Conservation (phyloP, 192 early-diverging fungal species). For the Pilaira anomala region DNA sequence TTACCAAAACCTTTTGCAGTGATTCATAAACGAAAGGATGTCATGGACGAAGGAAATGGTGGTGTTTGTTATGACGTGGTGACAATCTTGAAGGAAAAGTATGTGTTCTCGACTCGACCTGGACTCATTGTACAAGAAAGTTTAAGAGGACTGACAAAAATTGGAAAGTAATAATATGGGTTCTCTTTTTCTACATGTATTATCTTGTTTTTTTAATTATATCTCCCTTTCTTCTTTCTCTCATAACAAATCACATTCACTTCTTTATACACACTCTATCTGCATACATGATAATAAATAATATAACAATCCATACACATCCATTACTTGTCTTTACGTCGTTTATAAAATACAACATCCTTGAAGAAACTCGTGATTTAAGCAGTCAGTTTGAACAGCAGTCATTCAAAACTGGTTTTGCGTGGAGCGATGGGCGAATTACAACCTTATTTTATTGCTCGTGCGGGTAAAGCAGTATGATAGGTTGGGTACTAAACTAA, state of each 20-base stretch:
- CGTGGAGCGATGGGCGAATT: slow-evolving; percentile 93
- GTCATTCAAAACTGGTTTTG: too few species aligned
- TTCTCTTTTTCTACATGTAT: too few species aligned
- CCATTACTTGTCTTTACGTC: too few species aligned
- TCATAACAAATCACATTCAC: too few species aligned
- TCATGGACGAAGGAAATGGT: slow-evolving; percentile 16
- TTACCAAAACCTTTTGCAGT: slow-evolving; percentile 36
- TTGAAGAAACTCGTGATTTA: too few species aligned
- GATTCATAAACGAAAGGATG: slow-evolving; percentile 18
- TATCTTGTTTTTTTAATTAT: too few species aligned
- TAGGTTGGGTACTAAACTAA: neutral
- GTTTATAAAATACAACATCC: too few species aligned
- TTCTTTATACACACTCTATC: too few species aligned
- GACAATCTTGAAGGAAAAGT: slow-evolving; percentile 33
- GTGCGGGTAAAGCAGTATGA: slow-evolving; percentile 77
- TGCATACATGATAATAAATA: too few species aligned
- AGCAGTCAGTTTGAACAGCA: too few species aligned
- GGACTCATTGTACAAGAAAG: slow-evolving; percentile 33
- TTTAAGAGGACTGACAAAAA: slow-evolving; percentile 27
- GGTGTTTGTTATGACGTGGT: slow-evolving; percentile 27
- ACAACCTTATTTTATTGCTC: slow-evolving; percentile 92
- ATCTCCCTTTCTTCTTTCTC: too few species aligned
- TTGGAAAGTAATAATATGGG: slow-evolving; percentile 3
- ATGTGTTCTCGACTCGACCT: slow-evolving; percentile 30
- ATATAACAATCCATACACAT: too few species aligned